These are phyloP conservation scores for Monosporascus sp. DNA, from an alignment of 2,329 filamentous ascomycete genomes.

Conservation along the genomic window DNA sequence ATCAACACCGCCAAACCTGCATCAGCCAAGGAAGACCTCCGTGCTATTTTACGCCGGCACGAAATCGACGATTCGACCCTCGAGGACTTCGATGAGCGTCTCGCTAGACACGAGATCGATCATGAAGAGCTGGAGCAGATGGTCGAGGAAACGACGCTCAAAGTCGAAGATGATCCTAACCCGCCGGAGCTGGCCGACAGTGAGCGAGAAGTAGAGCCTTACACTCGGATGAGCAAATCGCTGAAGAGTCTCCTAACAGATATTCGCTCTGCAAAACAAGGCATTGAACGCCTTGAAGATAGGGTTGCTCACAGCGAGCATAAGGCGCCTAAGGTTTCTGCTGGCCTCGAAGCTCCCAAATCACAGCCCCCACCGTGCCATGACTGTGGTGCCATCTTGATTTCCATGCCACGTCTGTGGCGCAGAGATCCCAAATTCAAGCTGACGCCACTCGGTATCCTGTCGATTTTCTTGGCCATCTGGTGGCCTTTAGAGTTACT, in stretches of 20 bases:
- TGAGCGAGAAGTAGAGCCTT: constrained; percentile 37
- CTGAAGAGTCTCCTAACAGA: constrained; percentile 46
- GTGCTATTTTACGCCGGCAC: constrained; percentile 45
- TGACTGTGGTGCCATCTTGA: constrained; percentile 28
- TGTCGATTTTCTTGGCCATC: constrained; percentile 36
- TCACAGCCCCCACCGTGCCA: not conserved
- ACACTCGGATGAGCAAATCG: constrained; percentile 46
- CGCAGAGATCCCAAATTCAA: constrained; percentile 36
- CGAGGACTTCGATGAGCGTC: constrained; percentile 50
- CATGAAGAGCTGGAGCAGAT: constrained; percentile 22
- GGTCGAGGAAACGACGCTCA: constrained; percentile 18
- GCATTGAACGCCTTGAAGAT: constrained; percentile 53
- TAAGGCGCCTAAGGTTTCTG: constrained; percentile 11
- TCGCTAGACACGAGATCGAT: constrained; percentile 32
- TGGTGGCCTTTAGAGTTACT: constrained; percentile 51
- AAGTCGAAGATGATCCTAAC: constrained; percentile 21
- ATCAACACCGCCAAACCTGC: constrained; percentile 49
- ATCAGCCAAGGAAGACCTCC: constrained; percentile 50
- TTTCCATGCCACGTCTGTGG: constrained; percentile 45
- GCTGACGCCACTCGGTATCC: constrained; percentile 42
- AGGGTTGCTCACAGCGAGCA: constrained; percentile 38
- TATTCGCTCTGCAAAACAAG: constrained; percentile 50
- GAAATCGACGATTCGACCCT: constrained; percentile 55
- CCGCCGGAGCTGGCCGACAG: constrained; percentile 21
- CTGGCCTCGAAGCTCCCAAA: constrained; percentile 3